Evolutionary conservation across 2,329 filamentous ascomycete species (phyloP).

Genomic region (Geoglossum cookeanum): DNA sequence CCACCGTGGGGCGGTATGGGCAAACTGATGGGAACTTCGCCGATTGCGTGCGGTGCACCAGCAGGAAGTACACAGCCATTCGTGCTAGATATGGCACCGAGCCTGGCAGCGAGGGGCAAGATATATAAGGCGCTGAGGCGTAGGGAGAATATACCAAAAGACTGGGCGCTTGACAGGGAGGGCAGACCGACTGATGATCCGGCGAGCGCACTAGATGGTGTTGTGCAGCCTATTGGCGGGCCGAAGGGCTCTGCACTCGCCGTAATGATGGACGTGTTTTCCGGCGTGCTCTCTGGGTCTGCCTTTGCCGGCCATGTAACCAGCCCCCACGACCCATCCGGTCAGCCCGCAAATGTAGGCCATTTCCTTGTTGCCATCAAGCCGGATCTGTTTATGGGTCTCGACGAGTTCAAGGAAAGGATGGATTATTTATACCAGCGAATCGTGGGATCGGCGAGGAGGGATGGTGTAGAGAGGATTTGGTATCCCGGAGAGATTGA

Average conservation of each 20-base stretch:
- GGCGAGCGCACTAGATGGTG: slow-evolving; percentile 47
- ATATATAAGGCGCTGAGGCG: slow-evolving; percentile 50
- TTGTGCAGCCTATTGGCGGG: slow-evolving; percentile 75
- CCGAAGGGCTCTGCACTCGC: slow-evolving; percentile 61
- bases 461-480: slow-evolving; percentile 35
- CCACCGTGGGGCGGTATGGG: slow-evolving; percentile 49
- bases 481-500: slow-evolving; percentile 46
- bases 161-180: slow-evolving; percentile 58
- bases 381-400: slow-evolving; percentile 52
- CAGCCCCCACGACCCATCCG: slow-evolving; percentile 53
- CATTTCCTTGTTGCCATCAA: slow-evolving; percentile 57
- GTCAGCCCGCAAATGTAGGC: slow-evolving; percentile 49
- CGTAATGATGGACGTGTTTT: slow-evolving; percentile 84
- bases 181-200: slow-evolving; percentile 55
- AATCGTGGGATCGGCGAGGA: slow-evolving; percentile 34
- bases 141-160: slow-evolving; percentile 47
- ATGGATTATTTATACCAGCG: slow-evolving; percentile 36
- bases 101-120: slow-evolving; percentile 50
- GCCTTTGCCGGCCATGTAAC: slow-evolving; percentile 64
- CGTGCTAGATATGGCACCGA: slow-evolving; percentile 58
- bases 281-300: slow-evolving; percentile 55
- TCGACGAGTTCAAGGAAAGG: slow-evolving; percentile 47
- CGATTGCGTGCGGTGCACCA: slow-evolving; percentile 58
- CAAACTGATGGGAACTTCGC: slow-evolving; percentile 55
- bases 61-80: slow-evolving; percentile 36